Evolutionary conservation across 179 eudicot genomes (phyloP), one percentile per base, ranked within the genome.

Genomic region (Corrigiola litoralis): DNA sequence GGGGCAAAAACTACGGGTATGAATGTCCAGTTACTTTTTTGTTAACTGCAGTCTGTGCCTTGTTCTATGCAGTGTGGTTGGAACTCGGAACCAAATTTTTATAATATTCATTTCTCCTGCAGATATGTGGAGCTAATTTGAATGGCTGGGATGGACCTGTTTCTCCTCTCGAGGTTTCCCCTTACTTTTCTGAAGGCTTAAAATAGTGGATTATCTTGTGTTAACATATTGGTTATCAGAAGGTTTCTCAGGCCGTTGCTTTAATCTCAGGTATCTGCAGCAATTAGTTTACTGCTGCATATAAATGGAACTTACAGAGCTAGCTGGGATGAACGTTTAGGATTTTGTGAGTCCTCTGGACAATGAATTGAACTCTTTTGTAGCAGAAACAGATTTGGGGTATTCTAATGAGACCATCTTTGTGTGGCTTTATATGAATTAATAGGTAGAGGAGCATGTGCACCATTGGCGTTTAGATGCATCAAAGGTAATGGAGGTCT

Each of bases 301-400:
- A 82, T 82, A 31, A 94, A 94, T 85, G 99, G 99, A 61, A 90
- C 97, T 24, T 86, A 94, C 71, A 84, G 94, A 83, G 90, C 83
- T 79, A 80, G 85, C 61, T 94, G 99, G 99, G 85, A 88, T 71
- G 95, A 83, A 52, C 89, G 96, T 58, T 79, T 94, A 71, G 99
- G 99, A 70, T 83, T 94, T 63, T 83, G 99, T 90, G 78, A 84
- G 99, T 80, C 31, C 4, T n/a, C n/a, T n/a, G n/a, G n/a, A n/a
- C n/a, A n/a, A n/a, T n/a, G n/a, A n/a, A n/a, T n/a, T n/a, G n/a
- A 42, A 17, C 4, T 6, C 2, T 60, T 40, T 60, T 42, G 8
- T 60, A 1, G 7, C 44, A 27, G 32, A 16, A n/a, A n/a, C n/a
- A n/a, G n/a, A n/a, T n/a, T n/a, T n/a, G n/a, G n/a, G n/a, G n/a